Percentiles rank a stretch among this genome's conserved stretches.
Evolutionary conservation across 208 protist genomes (phyloP).

Genomic region (Naegleria fowleri): DNA sequence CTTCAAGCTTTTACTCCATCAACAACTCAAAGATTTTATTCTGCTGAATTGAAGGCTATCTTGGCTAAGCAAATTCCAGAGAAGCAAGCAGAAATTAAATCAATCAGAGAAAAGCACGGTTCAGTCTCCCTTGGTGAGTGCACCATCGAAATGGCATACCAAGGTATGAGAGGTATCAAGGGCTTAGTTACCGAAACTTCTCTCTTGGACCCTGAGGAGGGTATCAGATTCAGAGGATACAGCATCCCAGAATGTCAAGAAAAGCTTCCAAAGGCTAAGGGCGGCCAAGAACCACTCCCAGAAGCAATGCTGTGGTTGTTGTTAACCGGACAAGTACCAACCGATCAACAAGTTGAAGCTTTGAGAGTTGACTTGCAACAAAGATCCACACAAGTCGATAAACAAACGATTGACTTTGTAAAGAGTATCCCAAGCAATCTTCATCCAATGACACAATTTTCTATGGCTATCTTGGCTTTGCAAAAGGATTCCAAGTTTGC

Average conservation of each 20-base stretch:
- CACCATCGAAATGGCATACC: conserved; percentile 78
- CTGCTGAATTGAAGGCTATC: conserved; percentile 1
- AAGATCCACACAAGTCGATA: conserved; percentile 56
- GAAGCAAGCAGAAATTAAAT: not conserved
- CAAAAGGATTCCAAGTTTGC: conserved; percentile 88
- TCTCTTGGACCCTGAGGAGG: conserved; percentile 84
- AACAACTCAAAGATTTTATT: not conserved
- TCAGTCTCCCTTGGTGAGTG: conserved; percentile 31
- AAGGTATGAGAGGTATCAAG: conserved; percentile 90
- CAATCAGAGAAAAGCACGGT: not conserved
- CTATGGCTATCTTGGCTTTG: conserved; percentile 69
- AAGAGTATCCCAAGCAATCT: conserved; percentile 73
- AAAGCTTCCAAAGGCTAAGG: conserved; percentile 69
- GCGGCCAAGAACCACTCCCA: conserved; percentile 70
- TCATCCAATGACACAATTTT: conserved; percentile 92
- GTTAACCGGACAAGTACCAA: conserved; percentile 89
- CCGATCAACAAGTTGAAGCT: conserved; percentile 57
- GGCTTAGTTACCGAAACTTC: conserved; percentile 91
- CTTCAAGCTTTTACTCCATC: not conserved
- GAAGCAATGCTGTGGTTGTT: conserved; percentile 94
- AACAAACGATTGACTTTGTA: conserved; percentile 68
- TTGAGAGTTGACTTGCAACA: conserved; percentile 72
- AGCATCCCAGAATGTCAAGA: conserved; percentile 88
- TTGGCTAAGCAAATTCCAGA: not conserved
- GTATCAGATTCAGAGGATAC: conserved; percentile 91